Evolutionary conservation across 83 land plant genomes (phyloP).

Genomic region (Picea abies): DNA sequence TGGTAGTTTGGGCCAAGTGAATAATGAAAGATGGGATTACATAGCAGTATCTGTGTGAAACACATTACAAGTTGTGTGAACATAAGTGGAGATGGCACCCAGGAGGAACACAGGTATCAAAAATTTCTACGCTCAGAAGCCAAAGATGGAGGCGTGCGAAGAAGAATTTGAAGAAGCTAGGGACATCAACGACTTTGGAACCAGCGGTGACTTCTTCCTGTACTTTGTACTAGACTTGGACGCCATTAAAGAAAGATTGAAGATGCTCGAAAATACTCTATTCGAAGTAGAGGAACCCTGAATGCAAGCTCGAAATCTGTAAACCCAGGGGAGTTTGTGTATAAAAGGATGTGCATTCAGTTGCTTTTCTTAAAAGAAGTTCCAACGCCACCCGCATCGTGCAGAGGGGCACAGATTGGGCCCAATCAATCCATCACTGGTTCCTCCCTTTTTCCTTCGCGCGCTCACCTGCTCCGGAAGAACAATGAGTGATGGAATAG

Average conservation of each 20-base stretch:
- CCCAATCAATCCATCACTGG: conserved; percentile 11
- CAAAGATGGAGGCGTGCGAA: conserved; percentile 14
- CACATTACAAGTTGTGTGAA: too few species aligned
- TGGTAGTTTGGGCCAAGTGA: too few species aligned
- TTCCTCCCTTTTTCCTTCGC: too few species aligned
- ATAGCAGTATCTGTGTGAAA: too few species aligned
- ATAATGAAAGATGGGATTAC: too few species aligned
- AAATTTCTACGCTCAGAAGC: background rate
- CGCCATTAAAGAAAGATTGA: background rate
- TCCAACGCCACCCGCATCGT: background rate
- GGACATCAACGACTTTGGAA: conserved; percentile 42
- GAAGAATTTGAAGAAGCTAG: conserved; percentile 48
- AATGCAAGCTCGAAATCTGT: background rate
- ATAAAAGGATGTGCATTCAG: background rate
- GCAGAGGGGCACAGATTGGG: conserved; percentile 1
- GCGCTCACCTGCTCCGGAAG: too few species aligned
- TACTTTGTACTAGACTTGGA: conserved; percentile 3
- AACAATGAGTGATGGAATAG: too few species aligned
- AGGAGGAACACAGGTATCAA: too few species aligned
- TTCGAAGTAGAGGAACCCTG: background rate
- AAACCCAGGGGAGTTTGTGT: background rate
- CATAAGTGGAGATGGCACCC: too few species aligned
- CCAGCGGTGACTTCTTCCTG: conserved; percentile 11
- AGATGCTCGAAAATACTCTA: too few species aligned
- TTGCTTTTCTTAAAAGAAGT: conserved; percentile 15